A percentile compares a stretch with the other conserved stretches of the same genome.
Evolutionary conservation across 2,329 filamentous ascomycete genomes (phyloP).

Genomic region (Alternaria angustiovoidea): DNA sequence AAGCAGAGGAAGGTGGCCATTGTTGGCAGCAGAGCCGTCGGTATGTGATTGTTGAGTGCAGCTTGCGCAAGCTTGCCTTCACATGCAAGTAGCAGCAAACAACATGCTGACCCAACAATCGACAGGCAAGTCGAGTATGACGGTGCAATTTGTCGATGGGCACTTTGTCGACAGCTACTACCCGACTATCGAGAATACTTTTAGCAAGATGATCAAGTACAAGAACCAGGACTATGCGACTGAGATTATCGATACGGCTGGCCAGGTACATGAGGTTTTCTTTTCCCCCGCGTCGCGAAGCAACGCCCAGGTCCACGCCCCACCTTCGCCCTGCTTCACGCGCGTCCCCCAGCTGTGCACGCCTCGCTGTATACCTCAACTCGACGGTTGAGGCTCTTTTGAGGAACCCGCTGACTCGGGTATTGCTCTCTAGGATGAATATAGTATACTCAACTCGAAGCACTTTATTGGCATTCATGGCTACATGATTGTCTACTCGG

Average conservation of each 20-base stretch:
- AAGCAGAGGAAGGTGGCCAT: constrained; percentile 97
- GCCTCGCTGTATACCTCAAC: background rate
- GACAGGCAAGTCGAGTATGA: constrained; percentile 94
- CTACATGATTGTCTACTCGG: constrained; percentile 98
- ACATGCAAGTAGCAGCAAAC: constrained; percentile 17
- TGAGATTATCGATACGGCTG: constrained; percentile 97
- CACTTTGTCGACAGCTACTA: constrained; percentile 99
- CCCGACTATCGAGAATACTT: constrained; percentile 98
- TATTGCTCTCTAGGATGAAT: constrained; percentile 76
- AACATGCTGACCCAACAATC: constrained; percentile 24
- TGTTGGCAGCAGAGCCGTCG: constrained; percentile 91
- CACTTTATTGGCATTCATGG: constrained; percentile 99
- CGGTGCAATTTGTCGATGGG: constrained; percentile 95
- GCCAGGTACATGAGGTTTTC: constrained; percentile 70
- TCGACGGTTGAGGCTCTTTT: background rate
- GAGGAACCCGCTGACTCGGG: constrained; percentile 33
- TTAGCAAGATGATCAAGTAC: constrained; percentile 92
- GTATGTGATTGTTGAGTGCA: constrained; percentile 58
- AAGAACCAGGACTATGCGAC: constrained; percentile 93
- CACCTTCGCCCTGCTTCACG: constrained; percentile 17
- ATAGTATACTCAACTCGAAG: constrained; percentile 97
- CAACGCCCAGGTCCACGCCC: constrained; percentile 22
- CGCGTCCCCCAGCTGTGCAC: background rate
- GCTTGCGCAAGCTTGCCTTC: constrained; percentile 21
- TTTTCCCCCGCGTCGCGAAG: constrained; percentile 25